Conservation (phyloP, 495 filamentous ascomycete species). For the Chaetomium fimeti region DNA sequence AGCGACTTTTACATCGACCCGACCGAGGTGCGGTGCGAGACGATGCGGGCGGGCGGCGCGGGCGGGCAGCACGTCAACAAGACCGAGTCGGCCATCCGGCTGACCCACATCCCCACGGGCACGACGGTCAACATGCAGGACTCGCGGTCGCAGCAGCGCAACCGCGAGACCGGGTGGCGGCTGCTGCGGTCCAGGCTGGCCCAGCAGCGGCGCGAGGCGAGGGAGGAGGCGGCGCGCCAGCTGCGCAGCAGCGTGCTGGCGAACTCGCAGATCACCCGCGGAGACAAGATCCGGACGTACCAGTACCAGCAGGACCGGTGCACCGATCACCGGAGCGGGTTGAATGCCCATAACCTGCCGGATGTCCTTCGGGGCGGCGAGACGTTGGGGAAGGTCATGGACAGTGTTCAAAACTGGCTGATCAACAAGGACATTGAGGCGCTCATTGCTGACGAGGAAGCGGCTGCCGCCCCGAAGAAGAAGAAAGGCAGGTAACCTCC, state of each 20-base stretch:
- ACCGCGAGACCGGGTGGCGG: constrained; percentile 82
- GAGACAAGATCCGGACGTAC: constrained; percentile 93
- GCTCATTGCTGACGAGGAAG: constrained; percentile 55
- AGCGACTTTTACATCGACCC: constrained; percentile 89
- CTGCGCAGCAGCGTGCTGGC: constrained; percentile 72
- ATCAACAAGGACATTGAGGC: constrained; percentile 71
- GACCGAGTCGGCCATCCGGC: constrained; percentile 89
- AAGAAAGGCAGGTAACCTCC: constrained; percentile 36
- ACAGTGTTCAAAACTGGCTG: constrained; percentile 78
- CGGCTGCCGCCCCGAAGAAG: constrained; percentile 31
- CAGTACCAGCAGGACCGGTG: constrained; percentile 91
- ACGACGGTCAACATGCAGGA: constrained; percentile 90
- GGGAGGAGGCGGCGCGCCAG: constrained; percentile 75
- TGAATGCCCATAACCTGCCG: constrained; percentile 77
- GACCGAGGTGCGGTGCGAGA: constrained; percentile 79
- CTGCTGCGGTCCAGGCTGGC: constrained; percentile 80
- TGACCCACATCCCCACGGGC: constrained; percentile 88
- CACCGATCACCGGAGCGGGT: constrained; percentile 86
- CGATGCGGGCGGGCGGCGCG: constrained; percentile 87
- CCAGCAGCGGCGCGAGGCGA: constrained; percentile 72
- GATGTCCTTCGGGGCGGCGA: constrained; percentile 73
- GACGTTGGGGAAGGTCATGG: constrained; percentile 71
- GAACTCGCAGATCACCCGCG: constrained; percentile 78
- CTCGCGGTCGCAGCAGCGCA: constrained; percentile 82
- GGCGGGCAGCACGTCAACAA: constrained; percentile 98